Conservation (phyloP, 352 stramenopile genomes). For the Ophiocytium majus region DNA sequence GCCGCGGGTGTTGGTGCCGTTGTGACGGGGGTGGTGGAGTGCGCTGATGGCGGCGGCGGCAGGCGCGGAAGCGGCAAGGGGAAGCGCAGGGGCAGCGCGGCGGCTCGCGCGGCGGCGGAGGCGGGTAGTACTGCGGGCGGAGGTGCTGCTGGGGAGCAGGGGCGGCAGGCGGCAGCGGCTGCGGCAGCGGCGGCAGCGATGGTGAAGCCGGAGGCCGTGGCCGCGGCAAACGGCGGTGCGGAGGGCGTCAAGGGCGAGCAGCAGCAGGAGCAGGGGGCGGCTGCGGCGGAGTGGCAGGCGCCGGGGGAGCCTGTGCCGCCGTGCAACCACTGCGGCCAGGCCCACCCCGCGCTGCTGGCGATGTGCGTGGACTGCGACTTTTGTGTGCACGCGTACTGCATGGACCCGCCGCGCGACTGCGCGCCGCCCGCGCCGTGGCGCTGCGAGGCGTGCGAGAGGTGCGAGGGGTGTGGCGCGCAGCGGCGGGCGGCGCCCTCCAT, state of each 20-base stretch:
- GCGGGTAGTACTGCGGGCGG: constrained; percentile 11
- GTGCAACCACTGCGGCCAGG: constrained; percentile 33
- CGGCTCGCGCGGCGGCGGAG: not conserved
- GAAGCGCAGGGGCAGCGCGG: not conserved
- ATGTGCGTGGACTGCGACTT: constrained; percentile 28
- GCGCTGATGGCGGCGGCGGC: not conserved
- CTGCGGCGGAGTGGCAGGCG: too few relatives aligned
- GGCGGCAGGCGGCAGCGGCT: not conserved
- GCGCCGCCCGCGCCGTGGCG: not conserved
- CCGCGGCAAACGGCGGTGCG: constrained; percentile 1
- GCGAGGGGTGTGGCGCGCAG: not conserved
- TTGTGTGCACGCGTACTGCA: constrained; percentile 27
- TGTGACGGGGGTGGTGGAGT: not conserved
- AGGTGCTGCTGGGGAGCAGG: not conserved
- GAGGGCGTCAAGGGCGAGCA: not conserved
- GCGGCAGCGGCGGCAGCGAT: not conserved
- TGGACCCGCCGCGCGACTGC: constrained; percentile 25
- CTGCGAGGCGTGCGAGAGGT: not conserved
- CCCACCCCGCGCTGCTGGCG: constrained; percentile 23
- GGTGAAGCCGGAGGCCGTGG: not conserved
- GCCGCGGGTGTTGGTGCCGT: not conserved
- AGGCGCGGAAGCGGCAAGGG: not conserved
- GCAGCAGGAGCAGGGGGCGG: constrained; percentile 15
- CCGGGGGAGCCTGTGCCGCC: constrained; percentile 23
- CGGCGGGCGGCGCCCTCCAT: not conserved